phyloP scores from a whole-genome alignment of 2,329 filamentous ascomycete genomes.

The Ophiostoma piceae region DNA sequence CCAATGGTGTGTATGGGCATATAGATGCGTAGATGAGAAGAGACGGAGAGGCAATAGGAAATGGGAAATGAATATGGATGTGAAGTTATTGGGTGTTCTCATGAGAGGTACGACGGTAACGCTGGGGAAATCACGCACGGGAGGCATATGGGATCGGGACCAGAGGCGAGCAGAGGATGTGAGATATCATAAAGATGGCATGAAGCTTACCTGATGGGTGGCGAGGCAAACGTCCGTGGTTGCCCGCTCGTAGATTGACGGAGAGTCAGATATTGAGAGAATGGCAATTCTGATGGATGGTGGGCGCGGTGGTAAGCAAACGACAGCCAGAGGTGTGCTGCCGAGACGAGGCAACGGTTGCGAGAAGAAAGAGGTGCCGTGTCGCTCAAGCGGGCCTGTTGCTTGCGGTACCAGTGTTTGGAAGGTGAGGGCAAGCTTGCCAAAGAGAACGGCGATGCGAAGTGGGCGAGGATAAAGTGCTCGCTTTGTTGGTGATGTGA shows the following conservation, averaged over 20 bases:
- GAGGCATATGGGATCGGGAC: neutral
- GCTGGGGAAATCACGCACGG: neutral
- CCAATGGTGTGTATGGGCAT: neutral
- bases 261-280: neutral
- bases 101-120: neutral
- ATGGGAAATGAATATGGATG: neutral
- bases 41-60: neutral
- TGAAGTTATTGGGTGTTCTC: neutral
- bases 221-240: neutral
- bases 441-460: neutral
- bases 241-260: neutral
- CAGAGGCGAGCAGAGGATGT: neutral
- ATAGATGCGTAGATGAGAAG: neutral
- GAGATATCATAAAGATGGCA: slow-evolving; percentile 4
- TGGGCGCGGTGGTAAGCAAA: neutral
- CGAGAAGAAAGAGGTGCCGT: neutral
- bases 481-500: neutral
- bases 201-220: neutral
- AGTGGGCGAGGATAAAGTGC: neutral
- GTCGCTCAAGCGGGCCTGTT: neutral
- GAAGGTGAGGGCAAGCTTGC: neutral
- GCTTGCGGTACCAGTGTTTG: neutral
- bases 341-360: neutral
- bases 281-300: neutral
- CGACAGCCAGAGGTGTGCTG: neutral